These are phyloP conservation scores for Syncephalastrum monosporum DNA, from an alignment of 371 early-diverging fungal genomes.

Conservation along the genomic window DNA sequence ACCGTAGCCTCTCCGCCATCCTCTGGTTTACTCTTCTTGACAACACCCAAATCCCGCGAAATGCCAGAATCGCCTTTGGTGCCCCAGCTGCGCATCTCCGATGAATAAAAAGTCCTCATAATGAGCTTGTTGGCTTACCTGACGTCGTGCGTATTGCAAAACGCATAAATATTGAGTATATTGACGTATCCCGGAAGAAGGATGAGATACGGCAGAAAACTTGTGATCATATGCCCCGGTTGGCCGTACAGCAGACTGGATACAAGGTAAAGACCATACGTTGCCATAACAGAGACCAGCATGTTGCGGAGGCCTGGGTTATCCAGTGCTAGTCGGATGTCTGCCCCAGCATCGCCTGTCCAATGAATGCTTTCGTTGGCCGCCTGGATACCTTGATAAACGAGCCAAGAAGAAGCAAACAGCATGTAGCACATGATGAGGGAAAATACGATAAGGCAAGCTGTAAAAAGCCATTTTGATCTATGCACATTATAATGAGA, in stretches of 20 bases:
- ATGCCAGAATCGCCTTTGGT: conserved; percentile 85
- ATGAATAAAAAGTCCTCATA: neutral
- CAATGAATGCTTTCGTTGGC: conserved; percentile 28
- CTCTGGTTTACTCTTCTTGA: conserved; percentile 51
- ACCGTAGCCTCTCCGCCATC: conserved; percentile 43
- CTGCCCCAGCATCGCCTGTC: conserved; percentile 30
- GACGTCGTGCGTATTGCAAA: conserved; percentile 74
- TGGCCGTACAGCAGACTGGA: conserved; percentile 61
- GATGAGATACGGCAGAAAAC: conserved; percentile 61
- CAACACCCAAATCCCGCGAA: conserved; percentile 61
- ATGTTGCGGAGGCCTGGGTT: conserved; percentile 58
- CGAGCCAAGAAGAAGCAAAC: conserved; percentile 47
- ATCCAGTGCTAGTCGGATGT: conserved; percentile 21
- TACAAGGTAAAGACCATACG: conserved; percentile 66
- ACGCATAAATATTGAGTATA: conserved; percentile 69
- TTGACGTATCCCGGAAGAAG: conserved; percentile 65
- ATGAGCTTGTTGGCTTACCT: conserved; percentile 33
- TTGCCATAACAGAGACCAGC: conserved; percentile 55
- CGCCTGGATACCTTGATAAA: conserved; percentile 43
- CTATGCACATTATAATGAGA: conserved; percentile 8
- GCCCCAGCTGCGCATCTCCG: conserved; percentile 72
- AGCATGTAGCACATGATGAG: conserved; percentile 49
- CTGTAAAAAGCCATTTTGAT: conserved; percentile 38
- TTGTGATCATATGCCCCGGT: conserved; percentile 70
- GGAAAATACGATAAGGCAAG: conserved; percentile 35